A percentile compares a stretch with the other conserved stretches of the same genome.
These are phyloP conservation scores for Cylindrodendrum hubeiense DNA, from an alignment of 2,329 filamentous ascomycete species.

Conservation along the genomic window DNA sequence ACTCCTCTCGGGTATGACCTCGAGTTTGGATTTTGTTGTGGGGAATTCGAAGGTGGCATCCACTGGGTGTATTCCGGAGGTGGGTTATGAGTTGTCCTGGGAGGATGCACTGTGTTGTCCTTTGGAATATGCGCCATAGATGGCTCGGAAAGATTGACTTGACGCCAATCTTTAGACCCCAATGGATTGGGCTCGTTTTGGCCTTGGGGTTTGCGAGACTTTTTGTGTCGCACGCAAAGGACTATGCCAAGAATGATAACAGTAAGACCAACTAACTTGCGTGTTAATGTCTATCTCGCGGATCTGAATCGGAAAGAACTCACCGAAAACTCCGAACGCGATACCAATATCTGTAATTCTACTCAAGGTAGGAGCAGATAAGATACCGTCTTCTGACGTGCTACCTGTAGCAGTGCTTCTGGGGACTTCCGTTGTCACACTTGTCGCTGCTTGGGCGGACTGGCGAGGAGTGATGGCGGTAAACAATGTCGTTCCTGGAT, in stretches of 20 bases:
- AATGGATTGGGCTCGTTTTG: neutral
- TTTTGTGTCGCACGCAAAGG: neutral
- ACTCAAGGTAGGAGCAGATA: constrained; percentile 16
- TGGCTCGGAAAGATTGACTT: constrained; percentile 4
- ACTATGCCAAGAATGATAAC: constrained; percentile 1
- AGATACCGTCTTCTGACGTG: constrained; percentile 12
- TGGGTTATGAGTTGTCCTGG: neutral
- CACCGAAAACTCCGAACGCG: constrained; percentile 36
- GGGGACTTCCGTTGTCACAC: constrained; percentile 6
- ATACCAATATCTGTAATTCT: constrained; percentile 37
- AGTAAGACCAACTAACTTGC: neutral
- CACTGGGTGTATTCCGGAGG: neutral
- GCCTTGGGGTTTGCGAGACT: neutral
- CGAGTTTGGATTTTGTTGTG: neutral
- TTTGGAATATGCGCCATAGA: constrained; percentile 1
- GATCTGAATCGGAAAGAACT: fast-evolving
- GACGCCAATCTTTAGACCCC: constrained; percentile 4
- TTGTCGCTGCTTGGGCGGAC: constrained; percentile 14
- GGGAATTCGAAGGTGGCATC: neutral
- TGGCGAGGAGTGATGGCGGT: constrained; percentile 36
- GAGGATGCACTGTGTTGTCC: neutral
- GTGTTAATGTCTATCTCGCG: neutral
- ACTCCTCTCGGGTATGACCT: neutral
- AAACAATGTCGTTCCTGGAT: constrained; percentile 39
- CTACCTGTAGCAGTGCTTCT: constrained; percentile 29